Evolutionary conservation across 768 basidiomycete species (phyloP).

Genomic region (Suillus bovinus): DNA sequence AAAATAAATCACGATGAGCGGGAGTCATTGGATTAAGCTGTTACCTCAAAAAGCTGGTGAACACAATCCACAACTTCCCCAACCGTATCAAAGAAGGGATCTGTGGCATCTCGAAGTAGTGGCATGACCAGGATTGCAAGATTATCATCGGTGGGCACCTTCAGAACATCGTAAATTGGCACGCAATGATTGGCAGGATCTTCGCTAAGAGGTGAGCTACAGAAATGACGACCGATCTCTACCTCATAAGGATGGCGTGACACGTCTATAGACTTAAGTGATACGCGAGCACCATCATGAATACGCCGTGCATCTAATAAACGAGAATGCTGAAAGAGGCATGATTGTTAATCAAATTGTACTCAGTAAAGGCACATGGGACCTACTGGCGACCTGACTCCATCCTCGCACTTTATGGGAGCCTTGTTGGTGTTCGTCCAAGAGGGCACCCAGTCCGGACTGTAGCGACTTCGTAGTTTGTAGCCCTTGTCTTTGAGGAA

Average conservation of each 20-base stretch:
- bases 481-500: conserved; percentile 22
- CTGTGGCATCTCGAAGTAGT: conserved; percentile 14
- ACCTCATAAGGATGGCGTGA: conserved; percentile 19
- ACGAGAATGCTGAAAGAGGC: neutral
- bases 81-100: conserved; percentile 21
- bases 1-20: neutral
- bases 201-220: neutral
- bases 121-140: conserved; percentile 26
- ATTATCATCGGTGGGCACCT: conserved; percentile 8
- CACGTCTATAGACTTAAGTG: conserved; percentile 25
- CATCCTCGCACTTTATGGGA: conserved; percentile 7
- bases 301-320: conserved; percentile 27
- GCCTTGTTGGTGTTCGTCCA: conserved; percentile 16
- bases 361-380: too few relatives aligned
- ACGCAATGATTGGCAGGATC: conserved; percentile 23
- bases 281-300: conserved; percentile 25
- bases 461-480: conserved; percentile 17
- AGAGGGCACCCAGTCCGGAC: conserved; percentile 23
- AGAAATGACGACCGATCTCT: conserved; percentile 19
- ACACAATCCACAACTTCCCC: conserved; percentile 26
- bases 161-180: conserved; percentile 21
- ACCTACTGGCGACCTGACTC: neutral
- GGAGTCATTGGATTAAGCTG: neutral
- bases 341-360: neutral
- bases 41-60: conserved; percentile 25